Conservation (phyloP, 2,329 filamentous ascomycete genomes). For the Arthrobotrys entomopaga region DNA sequence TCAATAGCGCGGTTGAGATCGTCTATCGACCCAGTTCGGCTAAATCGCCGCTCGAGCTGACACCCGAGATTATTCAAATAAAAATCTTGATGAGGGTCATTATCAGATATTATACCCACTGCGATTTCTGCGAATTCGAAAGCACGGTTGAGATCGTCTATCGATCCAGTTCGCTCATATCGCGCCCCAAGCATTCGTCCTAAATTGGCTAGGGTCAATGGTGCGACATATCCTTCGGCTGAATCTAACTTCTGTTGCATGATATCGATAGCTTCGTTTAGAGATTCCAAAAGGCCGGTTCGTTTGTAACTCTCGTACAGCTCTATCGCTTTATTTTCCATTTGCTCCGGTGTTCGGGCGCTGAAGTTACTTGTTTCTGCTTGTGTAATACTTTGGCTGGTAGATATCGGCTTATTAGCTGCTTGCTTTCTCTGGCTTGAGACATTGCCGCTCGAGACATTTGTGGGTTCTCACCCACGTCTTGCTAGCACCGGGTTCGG, state of each 20-base stretch:
- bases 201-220: background rate
- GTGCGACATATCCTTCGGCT: conserved; percentile 14
- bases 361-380: background rate
- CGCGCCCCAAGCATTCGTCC: background rate
- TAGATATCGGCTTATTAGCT: conserved; percentile 7
- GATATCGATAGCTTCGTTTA: conserved; percentile 18
- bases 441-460: too few relatives aligned
- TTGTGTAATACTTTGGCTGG: background rate
- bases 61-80: background rate
- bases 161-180: conserved; percentile 7
- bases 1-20: background rate
- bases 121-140: background rate
- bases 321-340: conserved; percentile 2
- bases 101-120: background rate
- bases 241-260: conserved; percentile 19
- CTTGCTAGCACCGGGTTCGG: too few relatives aligned
- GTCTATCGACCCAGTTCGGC: background rate
- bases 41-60: background rate
- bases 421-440: conserved; percentile 9
- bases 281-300: conserved; percentile 20
- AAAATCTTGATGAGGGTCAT: background rate
- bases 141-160: conserved; percentile 7
- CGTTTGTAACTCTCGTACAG: conserved; percentile 2
- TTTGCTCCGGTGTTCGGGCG: background rate
- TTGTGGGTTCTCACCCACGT: too few relatives aligned